phyloP scores from a whole-genome alignment of 257 asterid genomes.

The Leonotis leonurus region DNA sequence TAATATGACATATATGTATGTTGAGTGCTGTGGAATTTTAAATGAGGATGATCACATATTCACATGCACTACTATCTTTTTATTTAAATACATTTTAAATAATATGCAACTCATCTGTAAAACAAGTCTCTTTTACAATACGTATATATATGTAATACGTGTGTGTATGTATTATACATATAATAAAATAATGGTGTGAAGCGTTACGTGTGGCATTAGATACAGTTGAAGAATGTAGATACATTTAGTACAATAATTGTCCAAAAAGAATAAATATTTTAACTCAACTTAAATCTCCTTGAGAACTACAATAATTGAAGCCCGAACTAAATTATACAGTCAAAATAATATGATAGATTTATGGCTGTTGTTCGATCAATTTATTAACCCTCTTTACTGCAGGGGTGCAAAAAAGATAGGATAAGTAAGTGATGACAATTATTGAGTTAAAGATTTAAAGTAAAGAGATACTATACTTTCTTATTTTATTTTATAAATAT shows the following conservation, averaged over 20 bases:
- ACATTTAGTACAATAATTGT: neutral
- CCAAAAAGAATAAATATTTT: neutral
- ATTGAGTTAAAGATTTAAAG: constrained; percentile 21
- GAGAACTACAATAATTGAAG: constrained; percentile 11
- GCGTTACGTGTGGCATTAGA: neutral
- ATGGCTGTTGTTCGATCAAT: constrained; percentile 17
- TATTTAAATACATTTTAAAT: no score
- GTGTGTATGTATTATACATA: neutral
- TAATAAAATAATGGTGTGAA: neutral
- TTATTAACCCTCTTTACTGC: constrained; percentile 19
- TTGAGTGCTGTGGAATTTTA: no score
- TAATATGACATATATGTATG: no score
- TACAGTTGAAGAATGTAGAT: neutral
- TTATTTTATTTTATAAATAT: neutral
- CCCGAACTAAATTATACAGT: constrained; percentile 16
- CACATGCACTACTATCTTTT: no score
- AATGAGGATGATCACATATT: no score
- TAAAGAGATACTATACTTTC: neutral
- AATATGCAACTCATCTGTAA: no score
- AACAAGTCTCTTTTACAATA: neutral
- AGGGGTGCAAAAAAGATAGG: constrained; percentile 4
- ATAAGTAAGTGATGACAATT: constrained; percentile 11
- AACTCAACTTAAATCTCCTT: neutral
- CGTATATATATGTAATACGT: no score
- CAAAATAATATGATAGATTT: constrained; percentile 5